Conservation (phyloP, 2,329 filamentous ascomycete genomes). For the Penicillium brevicompactum region DNA sequence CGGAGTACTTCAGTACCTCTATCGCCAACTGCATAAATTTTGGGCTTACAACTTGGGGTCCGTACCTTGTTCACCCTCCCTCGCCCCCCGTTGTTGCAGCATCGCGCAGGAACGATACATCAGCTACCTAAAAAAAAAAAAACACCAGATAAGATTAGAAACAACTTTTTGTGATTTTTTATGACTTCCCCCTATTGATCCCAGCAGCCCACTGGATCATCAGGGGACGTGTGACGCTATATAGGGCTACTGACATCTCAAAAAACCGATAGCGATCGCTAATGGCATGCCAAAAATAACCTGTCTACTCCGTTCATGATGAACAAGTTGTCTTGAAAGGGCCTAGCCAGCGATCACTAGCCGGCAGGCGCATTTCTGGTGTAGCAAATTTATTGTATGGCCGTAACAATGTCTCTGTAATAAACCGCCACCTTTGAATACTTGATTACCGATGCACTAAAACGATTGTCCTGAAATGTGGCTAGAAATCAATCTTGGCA, state of each 20-base stretch:
- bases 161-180: no score
- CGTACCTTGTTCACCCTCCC: slow-evolving; percentile 1
- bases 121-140: not conserved
- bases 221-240: not conserved
- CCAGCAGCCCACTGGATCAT: not conserved
- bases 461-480: slow-evolving; percentile 17
- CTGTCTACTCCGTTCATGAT: slow-evolving; percentile 7
- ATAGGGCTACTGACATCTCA: not conserved
- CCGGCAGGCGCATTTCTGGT: slow-evolving; percentile 19
- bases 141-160: no score
- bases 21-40: not conserved
- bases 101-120: slow-evolving; percentile 18
- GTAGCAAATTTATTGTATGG: slow-evolving; percentile 24
- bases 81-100: not conserved
- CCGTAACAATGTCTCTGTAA: slow-evolving; percentile 3
- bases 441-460: not conserved
- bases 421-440: slow-evolving; percentile 12
- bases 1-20: not conserved
- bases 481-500: slow-evolving; percentile 10
- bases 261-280: not conserved
- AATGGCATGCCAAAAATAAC: slow-evolving; percentile 21
- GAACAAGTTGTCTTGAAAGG: slow-evolving; percentile 1
- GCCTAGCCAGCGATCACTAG: slow-evolving; percentile 23
- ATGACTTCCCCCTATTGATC: not conserved
- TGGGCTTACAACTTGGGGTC: not conserved